Percentiles rank a stretch among this genome's conserved stretches.
Evolutionary conservation across 352 stramenopile genomes (phyloP).

Genomic region (Pythium angustatum): DNA sequence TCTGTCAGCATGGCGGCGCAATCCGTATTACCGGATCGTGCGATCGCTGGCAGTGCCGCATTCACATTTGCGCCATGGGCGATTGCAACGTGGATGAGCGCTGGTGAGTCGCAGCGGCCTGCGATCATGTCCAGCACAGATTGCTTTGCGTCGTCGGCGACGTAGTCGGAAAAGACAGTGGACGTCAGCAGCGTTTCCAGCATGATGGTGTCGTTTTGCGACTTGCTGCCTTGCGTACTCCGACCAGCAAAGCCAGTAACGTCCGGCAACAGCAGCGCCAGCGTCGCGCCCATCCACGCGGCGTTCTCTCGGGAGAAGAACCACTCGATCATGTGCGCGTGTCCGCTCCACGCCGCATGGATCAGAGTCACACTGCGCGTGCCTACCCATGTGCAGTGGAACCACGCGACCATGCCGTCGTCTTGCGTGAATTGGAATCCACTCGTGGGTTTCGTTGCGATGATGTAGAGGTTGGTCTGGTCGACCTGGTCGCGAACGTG

Average conservation of each 20-base stretch:
- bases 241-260: not conserved
- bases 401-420: not conserved
- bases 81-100: not conserved
- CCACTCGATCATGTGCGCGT: conserved; percentile 3
- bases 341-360: not conserved
- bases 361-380: not conserved
- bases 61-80: conserved; percentile 2
- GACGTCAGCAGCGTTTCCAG: not conserved
- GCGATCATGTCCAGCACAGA: not conserved
- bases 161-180: not conserved
- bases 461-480: not conserved
- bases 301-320: not conserved
- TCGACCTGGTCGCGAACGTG: not conserved
- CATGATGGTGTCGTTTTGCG: not conserved
- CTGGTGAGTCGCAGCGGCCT: not conserved
- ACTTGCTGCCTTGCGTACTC: too few relatives aligned
- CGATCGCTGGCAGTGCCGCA: not conserved
- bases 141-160: not conserved
- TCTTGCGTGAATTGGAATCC: not conserved
- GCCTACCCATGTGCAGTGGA: not conserved
- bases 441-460: not conserved
- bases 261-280: conserved; percentile 4
- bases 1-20: not conserved
- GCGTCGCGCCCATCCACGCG: not conserved
- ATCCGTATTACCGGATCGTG: not conserved